These are phyloP conservation scores for Cryptococcus floricola DNA, from an alignment of 1,284 basidiomycete genomes.

Conservation along the genomic window DNA sequence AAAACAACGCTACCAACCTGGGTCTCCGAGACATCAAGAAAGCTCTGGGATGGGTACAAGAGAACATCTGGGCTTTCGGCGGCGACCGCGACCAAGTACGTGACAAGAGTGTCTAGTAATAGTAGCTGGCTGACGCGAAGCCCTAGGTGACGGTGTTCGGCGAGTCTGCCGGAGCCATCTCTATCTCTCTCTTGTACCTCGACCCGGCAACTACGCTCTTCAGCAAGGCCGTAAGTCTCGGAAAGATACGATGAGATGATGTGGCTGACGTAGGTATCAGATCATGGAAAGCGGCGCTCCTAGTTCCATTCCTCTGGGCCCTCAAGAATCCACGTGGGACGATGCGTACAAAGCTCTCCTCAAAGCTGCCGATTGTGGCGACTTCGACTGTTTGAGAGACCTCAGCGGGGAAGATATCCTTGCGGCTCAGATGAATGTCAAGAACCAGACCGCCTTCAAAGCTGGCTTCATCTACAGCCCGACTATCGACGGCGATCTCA, in stretches of 20 bases:
- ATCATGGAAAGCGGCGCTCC: constrained; percentile 49
- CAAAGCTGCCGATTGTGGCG: constrained; percentile 8
- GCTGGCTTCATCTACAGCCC: constrained; percentile 22
- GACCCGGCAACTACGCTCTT: constrained; percentile 36
- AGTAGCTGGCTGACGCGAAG: neutral
- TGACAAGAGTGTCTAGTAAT: neutral
- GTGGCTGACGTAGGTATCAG: constrained; percentile 4
- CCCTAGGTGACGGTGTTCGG: constrained; percentile 44
- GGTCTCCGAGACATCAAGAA: constrained; percentile 51
- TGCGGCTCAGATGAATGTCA: constrained; percentile 24
- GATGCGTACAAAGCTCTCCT: constrained; percentile 33
- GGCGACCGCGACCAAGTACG: constrained; percentile 50
- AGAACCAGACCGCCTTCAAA: constrained; percentile 5
- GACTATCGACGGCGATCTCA: constrained; percentile 41
- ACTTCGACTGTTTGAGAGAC: constrained; percentile 37
- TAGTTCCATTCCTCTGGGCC: constrained; percentile 28
- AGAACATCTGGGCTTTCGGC: constrained; percentile 52
- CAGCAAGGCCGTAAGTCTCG: constrained; percentile 32
- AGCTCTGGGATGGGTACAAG: constrained; percentile 53
- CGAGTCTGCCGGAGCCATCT: constrained; percentile 47
- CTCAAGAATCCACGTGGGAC: constrained; percentile 29
- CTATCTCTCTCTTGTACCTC: constrained; percentile 35
- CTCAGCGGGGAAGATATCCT: constrained; percentile 28
- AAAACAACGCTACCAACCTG: constrained; percentile 40
- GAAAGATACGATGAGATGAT: neutral